phyloP scores from a whole-genome alignment of 805 yeast genomes.

The Wickerhamiella shivajii region DNA sequence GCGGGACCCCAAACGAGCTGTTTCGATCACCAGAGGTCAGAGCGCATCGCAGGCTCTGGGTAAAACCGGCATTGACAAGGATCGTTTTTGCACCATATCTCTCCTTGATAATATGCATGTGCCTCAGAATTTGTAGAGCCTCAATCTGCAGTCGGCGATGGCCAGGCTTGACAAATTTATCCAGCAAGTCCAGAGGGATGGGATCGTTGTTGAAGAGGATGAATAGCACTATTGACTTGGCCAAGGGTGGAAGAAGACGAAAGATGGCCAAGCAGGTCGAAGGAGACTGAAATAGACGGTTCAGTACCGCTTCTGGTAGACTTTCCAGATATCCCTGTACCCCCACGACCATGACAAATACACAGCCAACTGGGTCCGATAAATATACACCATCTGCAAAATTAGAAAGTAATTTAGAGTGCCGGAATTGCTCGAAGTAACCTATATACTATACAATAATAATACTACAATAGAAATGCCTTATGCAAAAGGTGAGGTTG shows the following conservation, averaged over 20 bases:
- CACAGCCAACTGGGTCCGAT: too few relatives aligned
- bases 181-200: slow-evolving; percentile 49
- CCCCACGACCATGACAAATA: too few relatives aligned
- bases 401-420: too few relatives aligned
- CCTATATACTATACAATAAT: too few relatives aligned
- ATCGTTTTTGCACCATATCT: slow-evolving; percentile 30
- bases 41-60: slow-evolving; percentile 64
- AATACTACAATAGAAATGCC: too few relatives aligned
- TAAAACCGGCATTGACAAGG: slow-evolving; percentile 56
- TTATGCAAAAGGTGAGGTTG: too few relatives aligned
- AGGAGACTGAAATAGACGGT: slow-evolving; percentile 69
- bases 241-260: slow-evolving; percentile 73
- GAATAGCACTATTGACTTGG: slow-evolving; percentile 77
- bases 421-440: too few relatives aligned
- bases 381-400: too few relatives aligned
- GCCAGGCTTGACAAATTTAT: slow-evolving; percentile 55
- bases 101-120: slow-evolving; percentile 62
- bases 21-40: slow-evolving; percentile 60
- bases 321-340: slow-evolving; percentile 84
- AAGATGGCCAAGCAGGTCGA: slow-evolving; percentile 93
- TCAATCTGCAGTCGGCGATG: slow-evolving; percentile 47
- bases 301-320: slow-evolving; percentile 74
- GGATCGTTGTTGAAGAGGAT: slow-evolving; percentile 73
- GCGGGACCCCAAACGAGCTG: slow-evolving; percentile 64
- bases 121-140: slow-evolving; percentile 60